These are phyloP conservation scores for Septoria linicola DNA, from an alignment of 2,329 filamentous ascomycete genomes.

Conservation along the genomic window DNA sequence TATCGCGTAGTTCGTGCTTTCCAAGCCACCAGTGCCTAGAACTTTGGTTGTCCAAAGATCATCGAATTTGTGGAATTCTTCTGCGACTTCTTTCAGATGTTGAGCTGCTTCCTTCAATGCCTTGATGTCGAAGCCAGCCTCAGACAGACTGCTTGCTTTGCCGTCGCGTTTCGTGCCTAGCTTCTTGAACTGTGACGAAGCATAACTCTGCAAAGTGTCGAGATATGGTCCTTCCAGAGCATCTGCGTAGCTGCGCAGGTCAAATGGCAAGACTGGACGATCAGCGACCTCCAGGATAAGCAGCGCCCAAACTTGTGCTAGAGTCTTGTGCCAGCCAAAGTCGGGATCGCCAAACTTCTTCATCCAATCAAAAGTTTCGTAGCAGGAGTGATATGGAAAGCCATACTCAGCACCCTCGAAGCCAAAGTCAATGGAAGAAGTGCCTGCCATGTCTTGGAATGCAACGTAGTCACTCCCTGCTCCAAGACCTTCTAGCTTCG, in stretches of 20 bases:
- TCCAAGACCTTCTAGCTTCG: constrained; percentile 66
- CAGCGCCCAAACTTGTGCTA: constrained; percentile 77
- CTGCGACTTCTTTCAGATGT: constrained; percentile 59
- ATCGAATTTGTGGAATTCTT: constrained; percentile 73
- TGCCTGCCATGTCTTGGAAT: constrained; percentile 89
- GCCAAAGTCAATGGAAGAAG: constrained; percentile 79
- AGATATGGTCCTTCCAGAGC: constrained; percentile 62
- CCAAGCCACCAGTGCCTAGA: constrained; percentile 68
- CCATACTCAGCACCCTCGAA: constrained; percentile 62
- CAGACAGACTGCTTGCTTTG: constrained; percentile 34
- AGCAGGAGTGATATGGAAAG: constrained; percentile 77
- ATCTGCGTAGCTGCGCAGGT: constrained; percentile 70
- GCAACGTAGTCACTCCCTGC: constrained; percentile 80
- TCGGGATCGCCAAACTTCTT: constrained; percentile 70
- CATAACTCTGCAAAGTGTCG: constrained; percentile 63
- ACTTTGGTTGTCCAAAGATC: constrained; percentile 72
- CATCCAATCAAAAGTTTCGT: constrained; percentile 90
- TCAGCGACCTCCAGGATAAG: constrained; percentile 85
- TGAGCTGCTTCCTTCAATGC: constrained; percentile 63
- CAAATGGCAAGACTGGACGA: constrained; percentile 76
- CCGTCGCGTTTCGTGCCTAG: constrained; percentile 8
- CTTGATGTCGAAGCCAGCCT: constrained; percentile 54
- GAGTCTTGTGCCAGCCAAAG: constrained; percentile 74
- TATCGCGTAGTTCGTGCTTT: constrained; percentile 65
- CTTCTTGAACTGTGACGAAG: constrained; percentile 35